Evolutionary conservation across 2,329 filamentous ascomycete genomes (phyloP), one percentile per base, ranked within the genome.

Genomic region (Sordariomycetes sp.): DNA sequence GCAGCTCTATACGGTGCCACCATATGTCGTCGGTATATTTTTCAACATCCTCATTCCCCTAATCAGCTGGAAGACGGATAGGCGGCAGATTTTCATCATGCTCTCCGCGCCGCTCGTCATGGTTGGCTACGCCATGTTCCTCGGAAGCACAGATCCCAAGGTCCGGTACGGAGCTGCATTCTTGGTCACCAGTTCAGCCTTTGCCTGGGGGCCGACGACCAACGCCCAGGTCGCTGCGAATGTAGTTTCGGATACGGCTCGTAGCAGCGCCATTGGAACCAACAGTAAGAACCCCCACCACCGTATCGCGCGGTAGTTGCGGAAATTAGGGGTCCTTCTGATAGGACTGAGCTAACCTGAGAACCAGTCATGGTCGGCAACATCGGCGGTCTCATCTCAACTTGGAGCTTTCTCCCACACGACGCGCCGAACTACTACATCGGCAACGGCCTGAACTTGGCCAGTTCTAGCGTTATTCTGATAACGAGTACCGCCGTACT

Each of bases 201-300:
- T 84, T 64, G 68, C 79, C 11, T 79, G 82, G 59, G 84, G 83
- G 1, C 76, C 83, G 0, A 75, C 87, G 24, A 81, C 78, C 65
- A 86, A 84, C 60, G 82, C 83, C 0, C 79, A 86, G 60, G 79
- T 78, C 6, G 80, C 82, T 0, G 83, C 82, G 5, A 87, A 87
- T 63, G 82, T 87, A 0, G 78, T 87, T 1, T 81, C 80, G 0
- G 84, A 87, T 61, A 86, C 84, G 0, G 81, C 85, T 0, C 75
- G 83, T 20, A 79, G 79, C 2, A 76, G 79, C 4, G 82, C 82
- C 16, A 86, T 86, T 61, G 83, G 79, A n/a, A 79, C 76, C 0
- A 78, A 77, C 50, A 81, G 57, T 58, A 48, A 46, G 51, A 53
- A 58, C n/a, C 37, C 25, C 14, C n/a, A 10, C 20, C 22, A 32